These are phyloP conservation scores for Glycyrrhiza uralensis DNA, from an alignment of 306 rosid species.

Conservation along the genomic window DNA sequence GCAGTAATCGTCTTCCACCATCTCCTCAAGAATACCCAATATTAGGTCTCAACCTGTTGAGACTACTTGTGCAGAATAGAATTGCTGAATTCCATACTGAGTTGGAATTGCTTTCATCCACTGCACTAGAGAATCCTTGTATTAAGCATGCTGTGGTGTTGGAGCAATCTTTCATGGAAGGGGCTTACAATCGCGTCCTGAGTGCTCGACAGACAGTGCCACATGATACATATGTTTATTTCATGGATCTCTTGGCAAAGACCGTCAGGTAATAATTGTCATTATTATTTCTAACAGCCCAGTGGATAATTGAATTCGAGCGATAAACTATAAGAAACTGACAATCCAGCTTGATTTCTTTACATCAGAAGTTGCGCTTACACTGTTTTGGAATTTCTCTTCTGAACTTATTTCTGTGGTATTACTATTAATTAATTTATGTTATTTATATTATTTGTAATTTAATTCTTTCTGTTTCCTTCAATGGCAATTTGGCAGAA, in stretches of 20 bases:
- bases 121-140: constrained; percentile 90
- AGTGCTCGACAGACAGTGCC: constrained; percentile 93
- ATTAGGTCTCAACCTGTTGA: constrained; percentile 92
- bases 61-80: constrained; percentile 96
- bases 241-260: constrained; percentile 97
- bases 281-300: neutral
- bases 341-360: neutral
- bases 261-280: constrained; percentile 73
- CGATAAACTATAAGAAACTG: neutral
- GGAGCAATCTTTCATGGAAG: constrained; percentile 99
- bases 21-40: constrained; percentile 88
- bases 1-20: constrained; percentile 74
- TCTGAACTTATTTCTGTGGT: neutral
- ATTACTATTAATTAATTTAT: neutral
- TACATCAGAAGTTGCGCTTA: neutral
- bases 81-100: constrained; percentile 99
- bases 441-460: neutral
- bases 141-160: constrained; percentile 95
- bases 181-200: constrained; percentile 96
- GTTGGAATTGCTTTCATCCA: constrained; percentile 76
- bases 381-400: neutral
- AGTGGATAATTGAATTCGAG: neutral
- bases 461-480: neutral
- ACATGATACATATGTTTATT: constrained; percentile 79
- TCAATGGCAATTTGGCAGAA: neutral